Evolutionary conservation across 768 basidiomycete genomes (phyloP).

Genomic region (Scleroderma bovista): DNA sequence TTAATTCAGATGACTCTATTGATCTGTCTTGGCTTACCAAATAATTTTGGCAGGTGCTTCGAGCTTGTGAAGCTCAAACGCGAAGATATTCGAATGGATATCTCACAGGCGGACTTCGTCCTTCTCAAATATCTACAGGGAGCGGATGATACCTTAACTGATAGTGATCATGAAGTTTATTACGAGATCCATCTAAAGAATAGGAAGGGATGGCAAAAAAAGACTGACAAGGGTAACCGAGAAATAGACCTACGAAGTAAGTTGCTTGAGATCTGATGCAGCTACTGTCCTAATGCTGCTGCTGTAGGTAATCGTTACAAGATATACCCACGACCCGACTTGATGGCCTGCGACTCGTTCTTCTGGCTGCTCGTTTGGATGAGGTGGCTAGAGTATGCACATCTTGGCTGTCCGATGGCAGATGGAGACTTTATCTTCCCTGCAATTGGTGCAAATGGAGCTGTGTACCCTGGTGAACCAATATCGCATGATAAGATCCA

Average conservation of each 20-base stretch:
- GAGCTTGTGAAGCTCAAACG: slow-evolving; percentile 23
- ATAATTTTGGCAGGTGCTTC: slow-evolving; percentile 23
- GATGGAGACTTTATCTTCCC: slow-evolving; percentile 31
- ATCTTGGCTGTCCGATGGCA: slow-evolving; percentile 8
- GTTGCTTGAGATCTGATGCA: neutral
- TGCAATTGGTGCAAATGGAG: slow-evolving; percentile 19
- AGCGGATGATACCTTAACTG: neutral
- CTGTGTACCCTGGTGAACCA: slow-evolving; percentile 15
- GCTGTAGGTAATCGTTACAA: neutral
- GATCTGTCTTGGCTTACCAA: neutral
- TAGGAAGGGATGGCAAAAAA: slow-evolving; percentile 21
- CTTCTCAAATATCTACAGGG: slow-evolving; percentile 2
- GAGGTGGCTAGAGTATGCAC: neutral
- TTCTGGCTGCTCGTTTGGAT: no score
- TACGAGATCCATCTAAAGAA: slow-evolving; percentile 19
- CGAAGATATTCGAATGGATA: slow-evolving; percentile 14
- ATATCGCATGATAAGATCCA: slow-evolving; percentile 27
- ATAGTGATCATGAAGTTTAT: slow-evolving; percentile 8
- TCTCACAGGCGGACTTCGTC: neutral
- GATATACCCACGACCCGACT: no score
- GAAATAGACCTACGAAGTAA: slow-evolving; percentile 11
- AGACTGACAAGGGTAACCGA: slow-evolving; percentile 20
- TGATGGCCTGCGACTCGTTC: no score
- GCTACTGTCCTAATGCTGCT: neutral
- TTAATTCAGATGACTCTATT: no score